phyloP scores from a whole-genome alignment of 1,284 basidiomycete genomes.

The Pholiota adiposa region DNA sequence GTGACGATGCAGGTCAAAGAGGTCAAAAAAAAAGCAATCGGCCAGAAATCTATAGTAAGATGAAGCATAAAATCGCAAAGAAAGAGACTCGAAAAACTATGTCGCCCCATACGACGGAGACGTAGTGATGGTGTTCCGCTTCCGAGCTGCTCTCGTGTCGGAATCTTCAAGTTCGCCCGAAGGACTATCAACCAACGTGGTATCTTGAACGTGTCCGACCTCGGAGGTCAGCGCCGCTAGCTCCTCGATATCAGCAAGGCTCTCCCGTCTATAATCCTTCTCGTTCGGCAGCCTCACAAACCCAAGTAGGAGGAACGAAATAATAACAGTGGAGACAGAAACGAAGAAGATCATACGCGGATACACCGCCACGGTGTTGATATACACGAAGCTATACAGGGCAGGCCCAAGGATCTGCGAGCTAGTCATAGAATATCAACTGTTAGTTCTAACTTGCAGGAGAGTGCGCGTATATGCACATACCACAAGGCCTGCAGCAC shows the following conservation, averaged over 20 bases:
- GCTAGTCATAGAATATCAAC: constrained; percentile 30
- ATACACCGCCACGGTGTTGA: constrained; percentile 61
- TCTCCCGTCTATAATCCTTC: constrained; percentile 11
- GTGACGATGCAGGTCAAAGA: too few species aligned
- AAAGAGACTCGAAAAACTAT: too few species aligned
- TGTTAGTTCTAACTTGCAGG: too few species aligned
- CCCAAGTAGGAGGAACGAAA: constrained; percentile 47
- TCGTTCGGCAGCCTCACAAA: constrained; percentile 49
- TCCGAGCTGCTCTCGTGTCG: too few species aligned
- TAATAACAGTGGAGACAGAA: constrained; percentile 36
- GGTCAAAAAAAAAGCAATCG: too few species aligned
- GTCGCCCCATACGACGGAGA: background rate
- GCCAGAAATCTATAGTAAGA: too few species aligned
- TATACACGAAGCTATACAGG: constrained; percentile 62
- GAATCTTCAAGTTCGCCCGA: background rate
- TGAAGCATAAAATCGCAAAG: too few species aligned
- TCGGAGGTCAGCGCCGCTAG: too few species aligned
- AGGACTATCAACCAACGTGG: constrained; percentile 9
- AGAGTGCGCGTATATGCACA: constrained; percentile 24
- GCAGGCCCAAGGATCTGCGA: constrained; percentile 61
- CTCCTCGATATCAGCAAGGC: constrained; percentile 17
- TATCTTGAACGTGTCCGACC: constrained; percentile 8
- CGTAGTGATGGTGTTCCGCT: background rate
- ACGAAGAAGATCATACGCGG: constrained; percentile 63
- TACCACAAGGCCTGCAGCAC: constrained; percentile 71